Percentiles rank a stretch among this genome's conserved stretches.
phyloP scores from a whole-genome alignment of 2,329 filamentous ascomycete genomes.

The Madurella mycetomatis region DNA sequence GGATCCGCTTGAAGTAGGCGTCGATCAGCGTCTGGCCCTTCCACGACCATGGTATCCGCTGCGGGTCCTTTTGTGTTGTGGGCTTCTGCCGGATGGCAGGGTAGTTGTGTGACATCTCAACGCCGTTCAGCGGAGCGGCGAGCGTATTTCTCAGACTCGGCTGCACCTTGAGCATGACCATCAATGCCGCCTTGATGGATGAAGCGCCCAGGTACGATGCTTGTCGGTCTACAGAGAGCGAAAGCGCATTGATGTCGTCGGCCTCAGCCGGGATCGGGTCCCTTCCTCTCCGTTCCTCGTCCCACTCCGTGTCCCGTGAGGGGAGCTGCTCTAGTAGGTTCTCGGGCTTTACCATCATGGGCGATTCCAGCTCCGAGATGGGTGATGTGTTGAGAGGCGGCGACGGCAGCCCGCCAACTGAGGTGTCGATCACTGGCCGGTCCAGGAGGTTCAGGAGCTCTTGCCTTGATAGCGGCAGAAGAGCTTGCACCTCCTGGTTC shows the following conservation, averaged over 20 bases:
- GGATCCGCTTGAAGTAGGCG: slow-evolving; percentile 70
- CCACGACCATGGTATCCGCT: slow-evolving; percentile 53
- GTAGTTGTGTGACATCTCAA: slow-evolving; percentile 44
- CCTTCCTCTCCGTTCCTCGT: slow-evolving; percentile 55
- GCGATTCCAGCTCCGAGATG: slow-evolving; percentile 45
- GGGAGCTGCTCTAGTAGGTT: slow-evolving; percentile 65
- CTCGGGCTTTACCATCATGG: slow-evolving; percentile 47
- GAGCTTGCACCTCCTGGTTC: slow-evolving; percentile 47
- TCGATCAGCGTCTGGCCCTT: slow-evolving; percentile 67
- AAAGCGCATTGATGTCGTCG: slow-evolving; percentile 68
- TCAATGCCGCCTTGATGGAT: slow-evolving; percentile 68
- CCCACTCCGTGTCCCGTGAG: slow-evolving; percentile 59
- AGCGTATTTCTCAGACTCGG: slow-evolving; percentile 44
- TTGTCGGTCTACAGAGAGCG: slow-evolving; percentile 55
- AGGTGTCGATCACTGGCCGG: slow-evolving; percentile 38
- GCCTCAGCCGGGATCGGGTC: slow-evolving; percentile 59
- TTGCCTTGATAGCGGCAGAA: slow-evolving; percentile 52
- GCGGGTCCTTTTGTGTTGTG: slow-evolving; percentile 42
- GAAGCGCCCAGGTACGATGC: slow-evolving; percentile 67
- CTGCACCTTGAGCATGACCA: slow-evolving; percentile 62
- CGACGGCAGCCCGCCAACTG: slow-evolving; percentile 43
- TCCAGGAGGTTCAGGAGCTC: slow-evolving; percentile 56
- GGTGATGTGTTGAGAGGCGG: slow-evolving; percentile 50
- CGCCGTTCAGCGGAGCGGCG: slow-evolving; percentile 43
- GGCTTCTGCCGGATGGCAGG: slow-evolving; percentile 41